Conservation (phyloP, 225 moss, liverwort and hornwort species). For the Takakia lepidozioides region DNA sequence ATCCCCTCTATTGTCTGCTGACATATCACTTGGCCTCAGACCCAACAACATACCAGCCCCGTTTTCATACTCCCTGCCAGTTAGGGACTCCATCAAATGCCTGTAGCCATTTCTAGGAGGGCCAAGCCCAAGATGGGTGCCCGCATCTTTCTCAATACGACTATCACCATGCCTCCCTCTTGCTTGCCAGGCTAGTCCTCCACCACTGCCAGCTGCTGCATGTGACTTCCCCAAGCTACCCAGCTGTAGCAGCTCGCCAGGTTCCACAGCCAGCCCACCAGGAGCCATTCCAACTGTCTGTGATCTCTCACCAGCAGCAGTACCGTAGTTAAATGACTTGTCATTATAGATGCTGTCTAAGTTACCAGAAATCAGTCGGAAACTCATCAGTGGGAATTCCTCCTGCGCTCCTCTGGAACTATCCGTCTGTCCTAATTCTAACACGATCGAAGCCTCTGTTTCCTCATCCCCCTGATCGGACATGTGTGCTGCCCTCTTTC, state of each 20-base stretch:
- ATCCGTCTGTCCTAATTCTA: constrained; percentile 35
- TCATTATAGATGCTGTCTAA: constrained; percentile 21
- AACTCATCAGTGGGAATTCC: constrained; percentile 27
- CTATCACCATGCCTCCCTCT: constrained; percentile 9
- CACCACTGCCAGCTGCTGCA: constrained; percentile 7
- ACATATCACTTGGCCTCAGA: constrained; percentile 46
- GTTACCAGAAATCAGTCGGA: constrained; percentile 13
- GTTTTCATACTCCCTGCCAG: constrained; percentile 11
- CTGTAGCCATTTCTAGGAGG: constrained; percentile 12
- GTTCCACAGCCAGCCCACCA: constrained; percentile 13
- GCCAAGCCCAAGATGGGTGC: constrained; percentile 36
- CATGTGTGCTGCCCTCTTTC: constrained; percentile 46
- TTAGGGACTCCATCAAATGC: constrained; percentile 3
- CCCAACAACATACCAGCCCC: constrained; percentile 33
- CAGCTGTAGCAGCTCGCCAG: constrained; percentile 38
- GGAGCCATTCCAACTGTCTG: constrained; percentile 8
- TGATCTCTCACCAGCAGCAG: constrained; percentile 24
- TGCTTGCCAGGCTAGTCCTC: constrained; percentile 14
- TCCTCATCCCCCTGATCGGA: constrained; percentile 17
- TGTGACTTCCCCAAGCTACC: constrained; percentile 36
- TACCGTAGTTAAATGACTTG: constrained; percentile 45
- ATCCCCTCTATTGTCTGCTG: background rate
- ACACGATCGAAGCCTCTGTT: constrained; percentile 24
- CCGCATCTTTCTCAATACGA: constrained; percentile 22
- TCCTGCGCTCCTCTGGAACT: constrained; percentile 48